Evolutionary conservation across 2,329 filamentous ascomycete genomes (phyloP), one percentile per base, ranked within the genome.

Genomic region (Penicillium sp.): DNA sequence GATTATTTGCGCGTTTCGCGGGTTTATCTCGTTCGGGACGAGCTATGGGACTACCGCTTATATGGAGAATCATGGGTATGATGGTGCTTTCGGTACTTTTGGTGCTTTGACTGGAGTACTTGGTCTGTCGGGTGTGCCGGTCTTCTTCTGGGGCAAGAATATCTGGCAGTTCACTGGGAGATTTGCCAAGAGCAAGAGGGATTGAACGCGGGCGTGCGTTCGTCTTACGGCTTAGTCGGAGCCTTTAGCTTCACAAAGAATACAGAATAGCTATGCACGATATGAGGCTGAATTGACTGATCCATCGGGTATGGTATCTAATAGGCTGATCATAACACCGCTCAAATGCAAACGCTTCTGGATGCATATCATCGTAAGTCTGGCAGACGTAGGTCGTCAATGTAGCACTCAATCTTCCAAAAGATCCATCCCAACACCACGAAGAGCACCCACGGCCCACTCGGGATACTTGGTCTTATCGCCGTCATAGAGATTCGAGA

Each of bases 391-490:
- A 24, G 24, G 14, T 52, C n/a, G 22, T 43, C 40, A 19, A 24
- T 37, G 11, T 51, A 18, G 16, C 10, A 18, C 58, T 59, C 64
- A 70, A 35, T 73, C 66, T 36, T 64, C 75, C 68, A 88, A 76
- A 67, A 93, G 73, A 77, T 96, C 88, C 57, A 99, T 86, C 1
- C 89, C 90, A n/a, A 98, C 94, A 0, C 83, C 84, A 60, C 78
- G 83, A 62, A 99, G 77, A 6, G 95, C 92, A 52, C 86, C 85
- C 2, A 96, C 87, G 1, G 91, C 93, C 95, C 95, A 99, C 0
- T 79, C 76, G 0, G 96, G 95, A 71, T 91, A 92, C 55, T 84
- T 84, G 13, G 79, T 75, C 76, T 84, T 85, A 66, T 88, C 82
- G 54, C 83, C 69, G 22, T 56, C 72, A 73, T 97, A 93, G 60